A percentile compares a stretch with the other conserved stretches of the same genome.
Conservation (phyloP, 352 stramenopile species). For the Globisporangium apiculatum region DNA sequence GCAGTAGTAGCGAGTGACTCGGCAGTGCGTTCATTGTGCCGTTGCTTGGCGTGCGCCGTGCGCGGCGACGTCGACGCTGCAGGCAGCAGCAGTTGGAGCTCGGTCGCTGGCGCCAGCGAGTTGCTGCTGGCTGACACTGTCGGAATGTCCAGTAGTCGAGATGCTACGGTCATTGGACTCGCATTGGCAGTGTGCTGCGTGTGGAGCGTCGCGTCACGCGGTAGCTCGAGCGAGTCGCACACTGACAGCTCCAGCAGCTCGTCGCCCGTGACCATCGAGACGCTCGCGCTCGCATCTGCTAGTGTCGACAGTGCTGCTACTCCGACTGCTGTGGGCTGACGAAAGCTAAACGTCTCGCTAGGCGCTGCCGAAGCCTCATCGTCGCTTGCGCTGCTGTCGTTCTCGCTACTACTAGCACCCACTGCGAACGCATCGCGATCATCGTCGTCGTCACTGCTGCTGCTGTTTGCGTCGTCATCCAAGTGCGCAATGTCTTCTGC, state of each 20-base stretch:
- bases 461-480: slow-evolving; percentile 10
- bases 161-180: neutral
- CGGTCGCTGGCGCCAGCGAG: slow-evolving; percentile 10
- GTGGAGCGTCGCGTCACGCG: slow-evolving; percentile 7
- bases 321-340: neutral
- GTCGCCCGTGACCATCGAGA: slow-evolving; percentile 10
- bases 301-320: neutral
- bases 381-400: slow-evolving; percentile 7
- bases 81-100: slow-evolving; percentile 29
- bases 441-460: neutral
- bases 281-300: neutral
- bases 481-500: slow-evolving; percentile 22
- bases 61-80: slow-evolving; percentile 16
- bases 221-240: slow-evolving; percentile 21
- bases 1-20: neutral
- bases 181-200: neutral
- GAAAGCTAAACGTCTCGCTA: slow-evolving; percentile 7
- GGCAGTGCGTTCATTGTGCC: neutral
- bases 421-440: too few species aligned
- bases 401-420: slow-evolving; percentile 12
- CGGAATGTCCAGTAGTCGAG: neutral
- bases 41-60: slow-evolving; percentile 2
- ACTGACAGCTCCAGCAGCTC: slow-evolving; percentile 28
- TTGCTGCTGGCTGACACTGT: neutral
- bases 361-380: too few species aligned